Percentiles rank a stretch among this genome's conserved stretches.
Evolutionary conservation across 2,329 filamentous ascomycete species (phyloP).

Genomic region (Aspergillus neotritici): DNA sequence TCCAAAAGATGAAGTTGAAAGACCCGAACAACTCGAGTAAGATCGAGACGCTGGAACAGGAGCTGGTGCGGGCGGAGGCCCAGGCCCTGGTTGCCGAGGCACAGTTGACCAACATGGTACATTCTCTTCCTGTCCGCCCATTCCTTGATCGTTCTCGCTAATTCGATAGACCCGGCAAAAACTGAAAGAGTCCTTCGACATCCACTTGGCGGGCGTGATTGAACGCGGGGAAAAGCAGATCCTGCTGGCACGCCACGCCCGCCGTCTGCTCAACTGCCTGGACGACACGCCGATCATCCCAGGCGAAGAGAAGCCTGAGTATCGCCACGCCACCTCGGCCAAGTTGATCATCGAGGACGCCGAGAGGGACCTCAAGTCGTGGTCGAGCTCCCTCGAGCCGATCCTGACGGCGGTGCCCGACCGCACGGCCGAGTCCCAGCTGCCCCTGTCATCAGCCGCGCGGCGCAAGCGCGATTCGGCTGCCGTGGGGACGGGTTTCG

Average conservation of each 20-base stretch:
- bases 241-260: constrained; percentile 84
- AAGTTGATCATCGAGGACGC: constrained; percentile 87
- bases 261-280: constrained; percentile 74
- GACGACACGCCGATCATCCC: constrained; percentile 88
- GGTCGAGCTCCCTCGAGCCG: constrained; percentile 56
- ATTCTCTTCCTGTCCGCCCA: constrained; percentile 29
- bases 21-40: constrained; percentile 72
- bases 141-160: constrained; percentile 2
- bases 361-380: constrained; percentile 77
- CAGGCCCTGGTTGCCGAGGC: constrained; percentile 95
- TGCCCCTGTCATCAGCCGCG: too few species aligned
- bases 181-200: constrained; percentile 87
- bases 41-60: constrained; percentile 83
- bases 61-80: constrained; percentile 90
- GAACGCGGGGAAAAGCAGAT: constrained; percentile 97
- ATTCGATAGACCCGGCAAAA: constrained; percentile 75
- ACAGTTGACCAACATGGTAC: constrained; percentile 86
- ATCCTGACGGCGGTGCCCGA: constrained; percentile 47
- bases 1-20: constrained; percentile 83
- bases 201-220: constrained; percentile 84
- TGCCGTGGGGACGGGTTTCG: too few species aligned
- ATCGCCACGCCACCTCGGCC: constrained; percentile 61
- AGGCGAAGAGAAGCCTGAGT: constrained; percentile 68
- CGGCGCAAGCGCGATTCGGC: too few species aligned
- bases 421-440: constrained; percentile 16